Percentiles rank a stretch among this genome's conserved stretches.
These are phyloP conservation scores for Forsythia suspensa DNA, from an alignment of 257 asterid species.

Conservation along the genomic window DNA sequence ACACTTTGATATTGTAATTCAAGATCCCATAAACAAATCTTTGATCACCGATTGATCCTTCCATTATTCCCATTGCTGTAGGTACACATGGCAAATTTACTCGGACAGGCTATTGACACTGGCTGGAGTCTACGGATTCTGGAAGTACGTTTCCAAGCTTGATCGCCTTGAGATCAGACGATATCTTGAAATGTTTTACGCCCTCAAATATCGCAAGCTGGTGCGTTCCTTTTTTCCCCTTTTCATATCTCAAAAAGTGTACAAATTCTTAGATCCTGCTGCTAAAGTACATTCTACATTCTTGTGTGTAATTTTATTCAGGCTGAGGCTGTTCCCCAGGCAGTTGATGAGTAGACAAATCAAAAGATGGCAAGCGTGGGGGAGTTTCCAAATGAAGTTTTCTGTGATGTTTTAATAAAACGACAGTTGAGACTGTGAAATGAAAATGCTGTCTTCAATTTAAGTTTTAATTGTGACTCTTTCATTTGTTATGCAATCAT, in stretches of 20 bases:
- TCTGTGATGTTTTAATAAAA: slow-evolving; percentile 13
- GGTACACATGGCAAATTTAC: slow-evolving; percentile 95
- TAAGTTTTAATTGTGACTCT: neutral
- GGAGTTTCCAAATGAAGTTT: neutral
- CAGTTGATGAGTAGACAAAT: slow-evolving; percentile 47
- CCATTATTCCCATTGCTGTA: slow-evolving; percentile 15
- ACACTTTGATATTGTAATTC: neutral
- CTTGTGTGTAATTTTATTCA: slow-evolving; percentile 22
- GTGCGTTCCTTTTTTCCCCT: slow-evolving; percentile 35
- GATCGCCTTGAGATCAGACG: slow-evolving; percentile 87
- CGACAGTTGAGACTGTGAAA: neutral
- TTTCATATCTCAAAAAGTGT: neutral
- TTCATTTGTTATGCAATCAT: neutral
- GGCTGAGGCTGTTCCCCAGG: slow-evolving; percentile 89
- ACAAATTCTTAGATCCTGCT: neutral
- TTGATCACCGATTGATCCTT: neutral
- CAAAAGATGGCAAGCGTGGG: neutral
- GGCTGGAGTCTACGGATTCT: slow-evolving; percentile 94
- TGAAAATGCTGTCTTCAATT: neutral
- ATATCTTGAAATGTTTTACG: slow-evolving; percentile 91
- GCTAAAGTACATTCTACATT: neutral
- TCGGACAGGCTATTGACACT: slow-evolving; percentile 77
- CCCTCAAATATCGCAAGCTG: slow-evolving; percentile 82
- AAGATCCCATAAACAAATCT: neutral
- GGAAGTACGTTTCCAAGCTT: slow-evolving; percentile 84